phyloP scores from a whole-genome alignment of 768 basidiomycete genomes.

The Lactarius indigo region DNA sequence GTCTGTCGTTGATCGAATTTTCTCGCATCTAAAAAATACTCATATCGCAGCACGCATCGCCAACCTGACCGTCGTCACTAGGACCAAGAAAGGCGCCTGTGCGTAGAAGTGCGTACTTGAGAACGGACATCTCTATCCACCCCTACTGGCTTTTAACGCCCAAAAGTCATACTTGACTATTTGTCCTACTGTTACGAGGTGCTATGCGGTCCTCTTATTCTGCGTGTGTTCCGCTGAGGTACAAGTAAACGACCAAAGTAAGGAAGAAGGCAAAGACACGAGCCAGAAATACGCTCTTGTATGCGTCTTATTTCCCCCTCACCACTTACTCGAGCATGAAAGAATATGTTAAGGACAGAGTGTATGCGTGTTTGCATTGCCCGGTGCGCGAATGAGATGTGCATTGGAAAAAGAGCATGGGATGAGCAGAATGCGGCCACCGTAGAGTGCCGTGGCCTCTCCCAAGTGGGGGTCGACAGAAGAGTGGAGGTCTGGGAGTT shows the following conservation, averaged over 20 bases:
- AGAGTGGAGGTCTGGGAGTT: not conserved
- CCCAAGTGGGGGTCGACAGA: no score
- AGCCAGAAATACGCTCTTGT: not conserved
- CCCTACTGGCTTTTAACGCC: not conserved
- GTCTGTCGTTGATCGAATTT: no score
- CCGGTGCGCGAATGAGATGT: not conserved
- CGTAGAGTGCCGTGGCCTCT: not conserved
- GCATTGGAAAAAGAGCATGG: no score
- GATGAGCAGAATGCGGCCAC: not conserved
- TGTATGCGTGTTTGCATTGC: not conserved
- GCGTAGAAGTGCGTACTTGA: constrained; percentile 82
- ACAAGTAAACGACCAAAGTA: not conserved
- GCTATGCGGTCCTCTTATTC: not conserved
- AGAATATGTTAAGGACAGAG: not conserved
- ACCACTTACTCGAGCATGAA: no score
- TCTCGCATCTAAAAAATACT: no score
- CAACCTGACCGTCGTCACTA: constrained; percentile 87
- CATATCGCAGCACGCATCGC: constrained; percentile 93
- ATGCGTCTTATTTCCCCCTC: not conserved
- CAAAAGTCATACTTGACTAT: not conserved
- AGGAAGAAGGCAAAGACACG: not conserved
- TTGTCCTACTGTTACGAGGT: not conserved
- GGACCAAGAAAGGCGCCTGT: constrained; percentile 74
- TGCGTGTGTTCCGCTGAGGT: not conserved
- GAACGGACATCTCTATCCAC: no score